These are phyloP conservation scores for Esteya vermicola DNA, from an alignment of 2,329 filamentous ascomycete genomes.

Conservation along the genomic window DNA sequence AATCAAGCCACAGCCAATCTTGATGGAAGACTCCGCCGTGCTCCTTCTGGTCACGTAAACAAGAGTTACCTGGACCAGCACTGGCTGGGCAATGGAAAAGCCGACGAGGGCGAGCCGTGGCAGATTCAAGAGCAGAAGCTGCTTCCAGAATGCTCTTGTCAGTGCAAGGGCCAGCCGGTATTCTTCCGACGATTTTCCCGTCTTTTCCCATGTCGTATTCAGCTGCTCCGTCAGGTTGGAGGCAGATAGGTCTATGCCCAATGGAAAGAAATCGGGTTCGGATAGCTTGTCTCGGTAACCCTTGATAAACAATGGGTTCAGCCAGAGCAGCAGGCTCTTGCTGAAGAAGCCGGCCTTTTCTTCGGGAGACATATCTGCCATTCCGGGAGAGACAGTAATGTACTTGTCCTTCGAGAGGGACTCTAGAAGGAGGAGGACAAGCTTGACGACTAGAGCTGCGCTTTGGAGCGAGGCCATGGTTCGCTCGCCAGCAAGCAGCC, in stretches of 20 bases:
- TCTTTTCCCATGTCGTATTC: neutral
- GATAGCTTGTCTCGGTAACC: neutral
- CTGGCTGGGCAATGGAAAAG: slow-evolving; percentile 1
- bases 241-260: neutral
- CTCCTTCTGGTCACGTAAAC: neutral
- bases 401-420: neutral
- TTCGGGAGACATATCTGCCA: neutral
- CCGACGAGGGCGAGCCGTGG: neutral
- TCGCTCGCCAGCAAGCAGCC: neutral
- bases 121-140: neutral
- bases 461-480: neutral
- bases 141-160: neutral
- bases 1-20: neutral
- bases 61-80: neutral
- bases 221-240: neutral
- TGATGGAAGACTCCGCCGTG: neutral
- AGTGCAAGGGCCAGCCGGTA: neutral
- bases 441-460: neutral
- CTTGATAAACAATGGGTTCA: neutral
- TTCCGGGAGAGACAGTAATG: neutral
- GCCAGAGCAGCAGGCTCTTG: neutral
- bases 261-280: neutral
- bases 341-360: neutral
- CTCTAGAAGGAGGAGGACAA: neutral
- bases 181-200: neutral